Evolutionary conservation across 768 basidiomycete species (phyloP), one percentile per base, ranked within the genome.

Genomic region (Coprinopsis cinerea): DNA sequence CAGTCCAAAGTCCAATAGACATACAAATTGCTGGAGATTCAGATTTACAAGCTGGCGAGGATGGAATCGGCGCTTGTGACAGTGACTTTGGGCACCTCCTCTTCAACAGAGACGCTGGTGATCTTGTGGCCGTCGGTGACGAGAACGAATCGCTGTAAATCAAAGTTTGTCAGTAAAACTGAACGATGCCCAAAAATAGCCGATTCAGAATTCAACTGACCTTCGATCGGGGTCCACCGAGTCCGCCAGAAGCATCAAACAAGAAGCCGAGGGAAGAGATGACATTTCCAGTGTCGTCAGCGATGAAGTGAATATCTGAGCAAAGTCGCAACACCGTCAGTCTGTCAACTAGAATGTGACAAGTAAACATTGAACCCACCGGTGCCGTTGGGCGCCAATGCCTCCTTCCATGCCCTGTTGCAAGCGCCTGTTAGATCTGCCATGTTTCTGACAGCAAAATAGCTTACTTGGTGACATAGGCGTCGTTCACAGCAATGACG

Each of bases 401-500:
- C 68, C 23, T 78, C 74, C 59, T 83, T 86, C 83, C 83, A 86
- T 27, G 82, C 83, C 54, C 82, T 84, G 47, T 13, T 22, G 41
- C 11, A 23, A 44, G 10, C 22, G 13, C 6, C 36, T 30, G 32
- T 24, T 9, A 25, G 34, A 26, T 47, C 39, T n/a, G 9, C 17
- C 13, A 11, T 22, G 14, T 9, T 11, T 4, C 13, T 23, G 10
- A 25, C 20, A n/a, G n/a, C n/a, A 14, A 44, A 18, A 5, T n/a
- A 27, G 57, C 71, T 48, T 48, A 77, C 74, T 82, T 77, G 51
- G 74, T 79, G 39, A 88, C 85, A 58, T 86, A 92, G 5, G 76
- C 74, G 61, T 94, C 91, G 63, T 93, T 93, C 49, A 88, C 83
- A 22, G 81, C 70, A 48, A 93, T 67, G 48, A 92, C 76, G 53